These are phyloP conservation scores for Blastomyces emzantsi DNA, from an alignment of 2,329 filamentous ascomycete species.

Conservation along the genomic window DNA sequence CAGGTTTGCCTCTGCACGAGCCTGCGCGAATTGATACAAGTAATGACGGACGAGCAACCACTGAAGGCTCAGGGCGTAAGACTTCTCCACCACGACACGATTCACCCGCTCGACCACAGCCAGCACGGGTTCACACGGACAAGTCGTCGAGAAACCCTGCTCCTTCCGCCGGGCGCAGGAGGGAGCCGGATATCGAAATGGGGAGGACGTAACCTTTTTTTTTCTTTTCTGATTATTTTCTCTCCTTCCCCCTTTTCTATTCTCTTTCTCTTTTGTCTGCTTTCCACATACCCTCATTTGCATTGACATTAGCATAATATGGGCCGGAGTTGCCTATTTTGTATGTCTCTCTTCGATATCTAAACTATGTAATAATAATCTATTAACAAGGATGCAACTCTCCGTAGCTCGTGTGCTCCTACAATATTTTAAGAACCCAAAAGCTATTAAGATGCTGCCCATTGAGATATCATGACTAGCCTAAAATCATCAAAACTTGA, in stretches of 20 bases:
- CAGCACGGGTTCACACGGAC: slow-evolving; percentile 15
- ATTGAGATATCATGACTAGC: neutral
- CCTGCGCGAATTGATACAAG: slow-evolving; percentile 8
- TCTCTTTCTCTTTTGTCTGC: slow-evolving; percentile 7
- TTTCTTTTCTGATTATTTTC: slow-evolving; percentile 4
- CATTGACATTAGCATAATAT: neutral
- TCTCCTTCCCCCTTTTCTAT: neutral
- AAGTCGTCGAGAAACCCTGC: neutral
- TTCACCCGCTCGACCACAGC: slow-evolving; percentile 18
- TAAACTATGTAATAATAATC: neutral
- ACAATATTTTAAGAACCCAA: too few relatives aligned
- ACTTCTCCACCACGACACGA: neutral
- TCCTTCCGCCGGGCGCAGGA: slow-evolving; percentile 19
- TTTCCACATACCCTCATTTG: slow-evolving; percentile 1
- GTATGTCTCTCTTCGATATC: neutral
- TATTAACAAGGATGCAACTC: neutral
- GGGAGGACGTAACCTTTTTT: slow-evolving; percentile 11
- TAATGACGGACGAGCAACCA: slow-evolving; percentile 15
- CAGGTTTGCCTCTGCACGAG: slow-evolving; percentile 3
- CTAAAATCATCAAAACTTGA: neutral
- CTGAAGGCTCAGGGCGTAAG: neutral
- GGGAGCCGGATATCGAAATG: slow-evolving; percentile 20
- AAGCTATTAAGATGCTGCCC: neutral
- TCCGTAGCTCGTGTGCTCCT: neutral
- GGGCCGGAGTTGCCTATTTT: neutral